Evolutionary conservation across 805 yeast species (phyloP).

Genomic region (Yarrowia divulgata): DNA sequence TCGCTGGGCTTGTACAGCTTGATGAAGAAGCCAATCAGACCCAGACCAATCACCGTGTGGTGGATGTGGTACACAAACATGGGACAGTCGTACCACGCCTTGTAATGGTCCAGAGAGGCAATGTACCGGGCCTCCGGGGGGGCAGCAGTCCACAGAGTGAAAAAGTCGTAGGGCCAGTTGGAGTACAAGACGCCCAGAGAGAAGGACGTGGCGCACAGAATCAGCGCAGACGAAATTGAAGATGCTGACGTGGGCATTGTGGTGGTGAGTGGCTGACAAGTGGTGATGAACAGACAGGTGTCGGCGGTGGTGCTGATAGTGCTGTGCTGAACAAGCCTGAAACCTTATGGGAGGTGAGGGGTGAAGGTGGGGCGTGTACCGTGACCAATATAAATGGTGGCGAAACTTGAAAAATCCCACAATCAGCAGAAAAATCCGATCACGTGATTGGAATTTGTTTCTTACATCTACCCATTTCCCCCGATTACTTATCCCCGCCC

Average conservation of each 20-base stretch:
- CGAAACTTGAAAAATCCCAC: no score
- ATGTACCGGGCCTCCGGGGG: slow-evolving; percentile 63
- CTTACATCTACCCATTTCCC: no score
- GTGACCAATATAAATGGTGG: no score
- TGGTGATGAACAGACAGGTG: no score
- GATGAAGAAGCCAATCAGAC: slow-evolving; percentile 73
- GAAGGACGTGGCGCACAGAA: slow-evolving; percentile 64
- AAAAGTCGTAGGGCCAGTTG: slow-evolving; percentile 82
- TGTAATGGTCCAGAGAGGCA: slow-evolving; percentile 74
- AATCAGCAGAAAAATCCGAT: no score
- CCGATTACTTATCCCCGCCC: no score
- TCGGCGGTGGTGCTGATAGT: not conserved
- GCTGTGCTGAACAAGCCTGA: not conserved
- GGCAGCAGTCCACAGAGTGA: slow-evolving; percentile 69
- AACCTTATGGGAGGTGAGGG: not conserved
- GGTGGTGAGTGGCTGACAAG: not conserved
- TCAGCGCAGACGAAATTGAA: slow-evolving; percentile 49
- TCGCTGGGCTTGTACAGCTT: slow-evolving; percentile 88
- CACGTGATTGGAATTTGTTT: no score
- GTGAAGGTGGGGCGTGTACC: no score
- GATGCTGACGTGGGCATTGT: slow-evolving; percentile 49
- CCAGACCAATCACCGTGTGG: slow-evolving; percentile 67
- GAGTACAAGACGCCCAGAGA: slow-evolving; percentile 79
- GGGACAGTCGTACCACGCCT: slow-evolving; percentile 73
- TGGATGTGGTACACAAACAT: slow-evolving; percentile 63